These are phyloP conservation scores for Adansonia madagascariensis DNA, from an alignment of 441 rosid genomes.

Conservation along the genomic window DNA sequence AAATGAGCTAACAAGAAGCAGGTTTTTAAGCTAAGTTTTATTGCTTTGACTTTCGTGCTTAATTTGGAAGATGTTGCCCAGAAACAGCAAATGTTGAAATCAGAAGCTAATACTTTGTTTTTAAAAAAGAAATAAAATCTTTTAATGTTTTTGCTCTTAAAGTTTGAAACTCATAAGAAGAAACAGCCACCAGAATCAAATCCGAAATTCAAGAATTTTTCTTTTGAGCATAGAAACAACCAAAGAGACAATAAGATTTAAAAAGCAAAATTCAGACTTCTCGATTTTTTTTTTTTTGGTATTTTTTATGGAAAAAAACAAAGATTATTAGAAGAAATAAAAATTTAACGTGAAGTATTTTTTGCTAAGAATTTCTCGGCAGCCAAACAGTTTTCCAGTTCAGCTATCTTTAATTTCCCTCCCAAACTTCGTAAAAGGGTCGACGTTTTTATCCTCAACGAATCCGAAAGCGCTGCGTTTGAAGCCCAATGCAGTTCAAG, in stretches of 20 bases:
- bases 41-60: slow-evolving; percentile 1
- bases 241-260: background rate
- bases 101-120: background rate
- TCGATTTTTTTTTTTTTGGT: background rate
- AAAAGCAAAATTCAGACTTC: background rate
- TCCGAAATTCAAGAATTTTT: no score
- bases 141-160: background rate
- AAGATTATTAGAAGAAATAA: background rate
- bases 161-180: background rate
- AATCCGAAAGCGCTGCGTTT: background rate
- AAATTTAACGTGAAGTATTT: background rate
- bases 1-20: background rate
- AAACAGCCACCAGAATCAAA: background rate
- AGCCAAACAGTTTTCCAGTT: background rate
- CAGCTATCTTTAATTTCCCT: background rate
- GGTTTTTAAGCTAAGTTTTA: no score
- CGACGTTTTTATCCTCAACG: background rate
- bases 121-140: no score
- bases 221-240: background rate
- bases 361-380: background rate
- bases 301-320: background rate
- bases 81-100: background rate
- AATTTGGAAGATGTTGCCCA: background rate
- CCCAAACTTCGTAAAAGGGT: background rate
- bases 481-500: background rate